Conservation (phyloP, 2,329 filamentous ascomycete genomes). For the Neonectria hederae region DNA sequence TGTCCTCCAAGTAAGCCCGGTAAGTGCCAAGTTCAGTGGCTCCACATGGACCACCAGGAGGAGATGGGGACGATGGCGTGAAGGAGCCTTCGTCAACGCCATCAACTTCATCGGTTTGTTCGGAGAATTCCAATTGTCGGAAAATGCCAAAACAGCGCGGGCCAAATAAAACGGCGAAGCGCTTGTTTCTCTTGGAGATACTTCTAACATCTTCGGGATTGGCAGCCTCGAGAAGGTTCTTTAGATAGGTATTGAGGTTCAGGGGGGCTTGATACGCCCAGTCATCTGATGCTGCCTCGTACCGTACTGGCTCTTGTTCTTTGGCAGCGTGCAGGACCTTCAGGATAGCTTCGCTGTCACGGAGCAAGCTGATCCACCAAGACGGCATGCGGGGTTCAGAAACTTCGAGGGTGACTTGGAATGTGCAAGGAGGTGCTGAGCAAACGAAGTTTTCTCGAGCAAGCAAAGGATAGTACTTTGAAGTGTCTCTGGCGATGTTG, state of each 20-base stretch:
- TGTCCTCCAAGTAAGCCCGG: conserved; percentile 60
- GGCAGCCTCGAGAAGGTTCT: conserved; percentile 56
- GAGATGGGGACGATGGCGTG: conserved; percentile 48
- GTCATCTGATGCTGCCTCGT: conserved; percentile 52
- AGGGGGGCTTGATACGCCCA: conserved; percentile 53
- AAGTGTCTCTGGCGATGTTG: conserved; percentile 36
- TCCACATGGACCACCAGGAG: conserved; percentile 44
- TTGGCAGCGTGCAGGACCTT: conserved; percentile 52
- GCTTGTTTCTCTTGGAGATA: conserved; percentile 67
- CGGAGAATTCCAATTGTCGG: conserved; percentile 58
- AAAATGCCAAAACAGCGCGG: conserved; percentile 60
- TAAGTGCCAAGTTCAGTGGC: conserved; percentile 52
- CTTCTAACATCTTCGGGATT: conserved; percentile 50
- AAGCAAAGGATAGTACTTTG: conserved; percentile 52
- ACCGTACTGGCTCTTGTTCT: conserved; percentile 59
- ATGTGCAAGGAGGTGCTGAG: conserved; percentile 53
- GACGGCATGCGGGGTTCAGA: conserved; percentile 58
- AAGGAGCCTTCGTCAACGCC: conserved; percentile 53
- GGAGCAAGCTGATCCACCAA: conserved; percentile 55
- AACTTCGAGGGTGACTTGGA: conserved; percentile 58
- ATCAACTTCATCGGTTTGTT: conserved; percentile 50
- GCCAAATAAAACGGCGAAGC: conserved; percentile 64
- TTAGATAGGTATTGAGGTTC: conserved; percentile 62
- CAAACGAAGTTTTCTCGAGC: conserved; percentile 53
- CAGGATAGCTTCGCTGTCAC: conserved; percentile 56